Base-by-base conservation (phyloP, 805 yeast genomes). In the Sugiyamaella floridensis region DNA sequence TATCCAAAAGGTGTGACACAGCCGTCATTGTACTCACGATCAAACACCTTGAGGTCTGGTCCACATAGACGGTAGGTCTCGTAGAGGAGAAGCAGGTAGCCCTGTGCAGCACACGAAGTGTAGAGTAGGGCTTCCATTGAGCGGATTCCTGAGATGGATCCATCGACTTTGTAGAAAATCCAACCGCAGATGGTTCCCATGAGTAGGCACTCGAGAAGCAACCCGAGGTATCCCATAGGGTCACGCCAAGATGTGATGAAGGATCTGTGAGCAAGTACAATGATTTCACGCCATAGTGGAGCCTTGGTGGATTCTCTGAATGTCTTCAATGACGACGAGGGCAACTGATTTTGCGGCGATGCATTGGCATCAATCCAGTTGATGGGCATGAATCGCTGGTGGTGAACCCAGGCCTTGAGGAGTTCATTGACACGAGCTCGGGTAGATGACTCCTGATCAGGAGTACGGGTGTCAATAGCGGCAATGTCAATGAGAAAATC, bases 161-260 rank as follows among this genome's bases (percentile, higher is more conserved):
- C 74, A 16, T 76, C 78, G 5, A 60, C 48, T 58, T 78, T 78
- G 63, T 68, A 83, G 61, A 83, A 88, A 43, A 88, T 76, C 89
- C 93, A 86, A 0, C 96, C 96, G 43, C 78, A 69, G n/a, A 81
- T 69, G 1, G 80, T 62, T 0, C 89, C 85, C 56, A 86, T 68
- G 5, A 82, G 58, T 0, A 78, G 49, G 41, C 82, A 78, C n/a
- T 72, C 75, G 18, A 72, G 56, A 6, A 80, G 65, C 1, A 77
- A 64, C 40, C 71, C 78, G 4, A 70, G 45, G 11, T 75, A 63
- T 0, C 83, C 80, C 48, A 76, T 66, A 12, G 76, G 74, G 63
- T 83, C 86, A 55, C 85, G 69, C 2, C 63, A 51, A 26, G 80
- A 77, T 7, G 80, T 60, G 19, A 71, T 59, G n/a, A 75, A 56